Percentiles rank a stretch among this genome's conserved stretches.
phyloP scores from a whole-genome alignment of 768 basidiomycete genomes.

The Thelephora aurantiotincta region DNA sequence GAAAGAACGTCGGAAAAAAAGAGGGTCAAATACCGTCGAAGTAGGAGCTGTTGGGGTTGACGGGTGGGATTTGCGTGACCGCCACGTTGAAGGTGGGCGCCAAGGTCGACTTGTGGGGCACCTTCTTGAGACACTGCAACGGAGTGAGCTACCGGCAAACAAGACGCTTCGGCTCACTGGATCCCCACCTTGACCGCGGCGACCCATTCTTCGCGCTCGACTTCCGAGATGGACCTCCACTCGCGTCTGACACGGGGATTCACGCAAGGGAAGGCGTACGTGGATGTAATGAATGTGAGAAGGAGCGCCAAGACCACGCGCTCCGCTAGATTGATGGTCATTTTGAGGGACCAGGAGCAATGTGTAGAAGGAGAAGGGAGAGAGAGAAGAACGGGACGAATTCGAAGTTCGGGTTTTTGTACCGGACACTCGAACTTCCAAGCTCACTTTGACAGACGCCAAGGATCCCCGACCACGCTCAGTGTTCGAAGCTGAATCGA shows the following conservation, averaged over 20 bases:
- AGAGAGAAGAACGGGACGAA: no score
- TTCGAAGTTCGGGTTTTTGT: no score
- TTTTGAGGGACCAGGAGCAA: no score
- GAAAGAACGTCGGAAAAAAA: neutral
- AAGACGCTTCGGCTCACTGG: neutral
- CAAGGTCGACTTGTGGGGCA: neutral
- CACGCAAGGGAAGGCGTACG: conserved; percentile 1
- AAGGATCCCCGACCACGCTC: no score
- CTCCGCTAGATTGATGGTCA: no score
- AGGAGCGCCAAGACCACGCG: no score
- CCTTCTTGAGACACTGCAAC: neutral
- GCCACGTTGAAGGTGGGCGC: neutral
- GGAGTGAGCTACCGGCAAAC: neutral
- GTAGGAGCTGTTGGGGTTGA: neutral
- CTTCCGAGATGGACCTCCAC: conserved; percentile 10
- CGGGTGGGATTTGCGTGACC: neutral
- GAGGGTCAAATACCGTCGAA: conserved; percentile 1
- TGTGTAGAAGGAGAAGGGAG: no score
- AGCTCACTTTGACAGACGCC: no score
- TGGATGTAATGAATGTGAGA: no score
- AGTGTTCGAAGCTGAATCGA: no score
- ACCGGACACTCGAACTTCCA: no score
- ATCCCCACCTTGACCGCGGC: conserved; percentile 11
- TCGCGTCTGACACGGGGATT: conserved; percentile 12
- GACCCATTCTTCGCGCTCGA: conserved; percentile 12